These are phyloP conservation scores for Rhynchosporium graminicola DNA, from an alignment of 2,329 filamentous ascomycete genomes.

Conservation along the genomic window DNA sequence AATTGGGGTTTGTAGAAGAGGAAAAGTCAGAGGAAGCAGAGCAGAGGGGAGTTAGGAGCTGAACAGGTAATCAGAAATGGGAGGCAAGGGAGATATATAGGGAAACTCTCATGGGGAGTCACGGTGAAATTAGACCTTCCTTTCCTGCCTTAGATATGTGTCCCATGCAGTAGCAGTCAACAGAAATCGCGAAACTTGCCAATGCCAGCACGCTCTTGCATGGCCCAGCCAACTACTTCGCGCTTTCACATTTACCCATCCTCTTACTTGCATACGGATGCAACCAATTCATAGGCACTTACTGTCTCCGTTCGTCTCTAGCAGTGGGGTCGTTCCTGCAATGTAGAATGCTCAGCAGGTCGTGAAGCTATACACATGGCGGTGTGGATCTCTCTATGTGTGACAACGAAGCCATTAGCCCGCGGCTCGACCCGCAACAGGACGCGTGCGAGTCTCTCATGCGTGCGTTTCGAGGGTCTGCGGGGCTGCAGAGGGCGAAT, in stretches of 20 bases:
- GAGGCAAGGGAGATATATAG: slow-evolving; percentile 24
- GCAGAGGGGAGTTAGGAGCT: slow-evolving; percentile 11
- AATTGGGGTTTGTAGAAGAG: slow-evolving; percentile 20
- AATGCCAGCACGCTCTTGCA: slow-evolving; percentile 19
- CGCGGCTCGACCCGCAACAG: slow-evolving; percentile 35
- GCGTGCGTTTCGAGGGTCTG: slow-evolving; percentile 24
- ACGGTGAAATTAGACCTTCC: slow-evolving; percentile 22
- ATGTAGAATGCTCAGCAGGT: slow-evolving; percentile 19
- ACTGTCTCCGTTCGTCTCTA: slow-evolving; percentile 22
- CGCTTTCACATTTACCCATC: slow-evolving; percentile 25
- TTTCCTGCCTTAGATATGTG: slow-evolving; percentile 14
- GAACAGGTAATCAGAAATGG: slow-evolving; percentile 8
- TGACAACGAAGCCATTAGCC: slow-evolving; percentile 32
- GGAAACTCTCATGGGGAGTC: slow-evolving; percentile 2
- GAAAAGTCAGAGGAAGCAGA: slow-evolving; percentile 14
- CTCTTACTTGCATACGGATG: slow-evolving; percentile 27
- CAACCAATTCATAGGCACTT: slow-evolving; percentile 32
- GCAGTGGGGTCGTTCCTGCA: slow-evolving; percentile 32
- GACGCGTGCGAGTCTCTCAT: slow-evolving; percentile 33
- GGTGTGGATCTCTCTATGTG: slow-evolving; percentile 30
- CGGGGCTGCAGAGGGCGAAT: slow-evolving; percentile 23
- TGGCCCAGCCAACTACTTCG: slow-evolving; percentile 25
- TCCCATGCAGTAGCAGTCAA: slow-evolving; percentile 22
- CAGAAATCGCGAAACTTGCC: slow-evolving; percentile 19
- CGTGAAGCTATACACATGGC: slow-evolving; percentile 23